Percentiles rank a stretch among this genome's conserved stretches.
phyloP scores from a whole-genome alignment of 371 early-diverging fungal species.

The Parasitella parasitica region DNA sequence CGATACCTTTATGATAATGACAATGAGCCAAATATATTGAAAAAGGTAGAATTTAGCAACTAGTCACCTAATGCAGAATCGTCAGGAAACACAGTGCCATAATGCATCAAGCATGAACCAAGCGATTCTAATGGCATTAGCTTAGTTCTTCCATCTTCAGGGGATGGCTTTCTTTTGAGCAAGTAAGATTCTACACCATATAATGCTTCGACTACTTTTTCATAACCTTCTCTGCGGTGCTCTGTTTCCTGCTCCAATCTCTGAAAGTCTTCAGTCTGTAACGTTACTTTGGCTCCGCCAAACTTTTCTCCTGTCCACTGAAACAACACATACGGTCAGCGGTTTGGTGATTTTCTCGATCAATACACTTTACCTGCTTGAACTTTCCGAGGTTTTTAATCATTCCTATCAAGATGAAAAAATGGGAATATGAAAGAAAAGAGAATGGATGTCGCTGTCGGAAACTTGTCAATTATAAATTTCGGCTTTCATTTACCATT shows the following conservation, averaged over 20 bases:
- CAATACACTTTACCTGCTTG: constrained; percentile 53
- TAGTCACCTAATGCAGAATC: constrained; percentile 61
- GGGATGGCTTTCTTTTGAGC: constrained; percentile 56
- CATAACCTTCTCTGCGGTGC: constrained; percentile 31
- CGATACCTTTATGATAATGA: constrained; percentile 32
- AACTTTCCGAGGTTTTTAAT: constrained; percentile 72
- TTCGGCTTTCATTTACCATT: neutral
- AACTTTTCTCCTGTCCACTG: constrained; percentile 58
- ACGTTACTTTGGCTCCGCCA: constrained; percentile 45
- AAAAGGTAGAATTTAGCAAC: neutral
- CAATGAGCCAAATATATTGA: neutral
- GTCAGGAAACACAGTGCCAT: constrained; percentile 56
- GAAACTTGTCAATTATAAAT: neutral
- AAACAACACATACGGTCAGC: neutral
- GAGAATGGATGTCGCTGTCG: constrained; percentile 5
- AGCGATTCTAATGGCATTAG: constrained; percentile 60
- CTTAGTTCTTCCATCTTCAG: constrained; percentile 62
- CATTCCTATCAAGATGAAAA: constrained; percentile 29
- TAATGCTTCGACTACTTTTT: constrained; percentile 34
- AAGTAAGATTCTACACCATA: constrained; percentile 24
- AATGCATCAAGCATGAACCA: constrained; percentile 58
- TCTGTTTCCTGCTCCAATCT: constrained; percentile 38
- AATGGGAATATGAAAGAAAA: constrained; percentile 8
- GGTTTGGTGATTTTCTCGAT: neutral
- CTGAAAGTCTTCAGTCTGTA: constrained; percentile 50